Conservation (phyloP, 768 basidiomycete genomes). For the Lentinula raphanica region DNA sequence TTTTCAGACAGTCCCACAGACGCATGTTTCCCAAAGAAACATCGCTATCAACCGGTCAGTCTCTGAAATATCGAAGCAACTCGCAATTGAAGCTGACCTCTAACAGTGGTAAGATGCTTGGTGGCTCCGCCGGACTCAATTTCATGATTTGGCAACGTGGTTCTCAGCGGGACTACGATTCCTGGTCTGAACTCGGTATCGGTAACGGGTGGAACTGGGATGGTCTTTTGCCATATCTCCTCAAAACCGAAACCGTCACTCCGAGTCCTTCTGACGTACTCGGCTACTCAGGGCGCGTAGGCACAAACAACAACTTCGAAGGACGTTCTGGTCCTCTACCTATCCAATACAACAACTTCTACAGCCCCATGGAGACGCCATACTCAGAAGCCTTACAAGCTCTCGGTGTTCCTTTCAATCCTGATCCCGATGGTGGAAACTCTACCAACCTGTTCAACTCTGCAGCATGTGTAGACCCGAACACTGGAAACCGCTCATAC, state of each 20-base stretch:
- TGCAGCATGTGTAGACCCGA: neutral
- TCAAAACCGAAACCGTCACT: neutral
- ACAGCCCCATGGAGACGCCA: neutral
- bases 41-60: neutral
- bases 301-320: neutral
- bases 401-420: neutral
- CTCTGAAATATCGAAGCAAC: neutral
- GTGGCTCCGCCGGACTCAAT: slow-evolving; percentile 18
- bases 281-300: neutral
- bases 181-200: slow-evolving; percentile 13
- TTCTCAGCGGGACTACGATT: slow-evolving; percentile 17
- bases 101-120: slow-evolving; percentile 18
- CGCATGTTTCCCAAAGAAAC: slow-evolving; percentile 1
- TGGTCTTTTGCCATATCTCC: slow-evolving; percentile 4
- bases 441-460: neutral
- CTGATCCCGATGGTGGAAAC: slow-evolving; percentile 5
- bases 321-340: neutral
- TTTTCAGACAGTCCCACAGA: slow-evolving; percentile 12
- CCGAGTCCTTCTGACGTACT: neutral
- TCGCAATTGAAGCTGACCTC: neutral
- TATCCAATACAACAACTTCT: slow-evolving; percentile 1
- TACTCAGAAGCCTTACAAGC: neutral
- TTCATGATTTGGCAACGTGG: slow-evolving; percentile 16
- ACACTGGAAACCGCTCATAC: slow-evolving; percentile 7
- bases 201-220: slow-evolving; percentile 10